Evolutionary conservation across 176 grass and related monocot genomes (phyloP), one percentile per base, ranked within the genome.

Genomic region (Panicum miliaceum): DNA sequence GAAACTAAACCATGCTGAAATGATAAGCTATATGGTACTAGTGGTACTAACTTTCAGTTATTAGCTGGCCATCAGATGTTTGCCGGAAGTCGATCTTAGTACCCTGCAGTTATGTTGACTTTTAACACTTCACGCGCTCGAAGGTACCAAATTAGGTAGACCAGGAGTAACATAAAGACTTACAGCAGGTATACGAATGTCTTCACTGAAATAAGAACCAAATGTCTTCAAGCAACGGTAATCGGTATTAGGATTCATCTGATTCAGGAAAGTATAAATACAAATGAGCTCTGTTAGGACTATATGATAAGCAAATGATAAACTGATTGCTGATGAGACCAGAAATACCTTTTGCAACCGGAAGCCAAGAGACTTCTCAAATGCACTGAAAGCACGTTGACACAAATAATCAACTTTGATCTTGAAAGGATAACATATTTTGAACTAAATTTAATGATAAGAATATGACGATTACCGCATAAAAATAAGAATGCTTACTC

Each of bases 171-270:
- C 12, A 85, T 46, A 29, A 46, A 78, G 78, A 74, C 83, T 90
- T 92, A 98, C 96, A 32, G 81, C 84, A 64, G 91, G 87, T 78
- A 98, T 91, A 63, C 86, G 60, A n/a, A 95, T 98, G 73, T 96
- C 96, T 90, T 95, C 85, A 76, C 50, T 90, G 63, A 98, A 98
- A 86, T 72, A 87, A 78, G 96, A 98, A 75, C 93, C 89, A 87
- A 99, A 96, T 26, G 76, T 89, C 58, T 85, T 89, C 77, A 99
- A 69, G 38, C 96, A 99, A 86, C 67, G 19, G 68, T 90, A 94
- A 84, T 99, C 96, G 26, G 91, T 84, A 65, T 90, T 74, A 68
- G 93, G 96, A 88, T 99, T 96, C 93, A 96, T 92, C 96, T 99
- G 54, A 53, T 88, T 46, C 13, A 40, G 37, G 20, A 71, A 40